phyloP scores from a whole-genome alignment of 768 basidiomycete genomes.

The Filobasidium floriforme region DNA sequence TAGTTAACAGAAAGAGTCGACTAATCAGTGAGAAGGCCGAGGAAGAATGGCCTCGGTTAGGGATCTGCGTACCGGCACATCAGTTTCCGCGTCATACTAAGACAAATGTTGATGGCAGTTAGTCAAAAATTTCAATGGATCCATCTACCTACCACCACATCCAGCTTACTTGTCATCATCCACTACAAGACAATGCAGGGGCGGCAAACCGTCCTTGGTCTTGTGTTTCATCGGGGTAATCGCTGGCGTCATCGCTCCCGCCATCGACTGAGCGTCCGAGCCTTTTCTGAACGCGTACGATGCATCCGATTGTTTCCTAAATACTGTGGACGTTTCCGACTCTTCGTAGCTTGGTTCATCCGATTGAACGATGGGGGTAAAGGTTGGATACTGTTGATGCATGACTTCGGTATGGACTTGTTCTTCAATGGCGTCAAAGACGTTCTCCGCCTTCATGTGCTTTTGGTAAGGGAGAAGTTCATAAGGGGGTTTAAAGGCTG shows the following conservation, averaged over 20 bases:
- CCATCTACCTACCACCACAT: no score
- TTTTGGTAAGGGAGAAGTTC: slow-evolving; percentile 4
- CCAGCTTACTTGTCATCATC: slow-evolving; percentile 42
- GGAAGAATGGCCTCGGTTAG: background rate
- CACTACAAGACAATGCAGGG: slow-evolving; percentile 37
- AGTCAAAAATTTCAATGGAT: no score
- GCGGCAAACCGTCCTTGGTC: slow-evolving; percentile 17
- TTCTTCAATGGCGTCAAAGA: slow-evolving; percentile 19
- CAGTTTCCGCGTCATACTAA: slow-evolving; percentile 41
- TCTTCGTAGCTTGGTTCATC: background rate
- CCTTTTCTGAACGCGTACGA: background rate
- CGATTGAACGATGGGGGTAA: background rate
- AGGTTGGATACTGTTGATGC: background rate
- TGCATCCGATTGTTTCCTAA: slow-evolving; percentile 3
- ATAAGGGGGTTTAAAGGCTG: slow-evolving; percentile 6
- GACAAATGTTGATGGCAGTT: no score
- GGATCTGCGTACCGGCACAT: slow-evolving; percentile 28
- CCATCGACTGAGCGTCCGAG: slow-evolving; percentile 1
- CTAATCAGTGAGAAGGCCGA: background rate
- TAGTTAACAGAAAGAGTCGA: background rate
- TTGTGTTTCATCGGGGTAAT: background rate
- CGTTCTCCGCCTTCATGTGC: slow-evolving; percentile 16
- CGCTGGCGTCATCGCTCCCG: background rate
- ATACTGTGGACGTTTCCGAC: slow-evolving; percentile 2
- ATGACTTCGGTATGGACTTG: slow-evolving; percentile 20